Evolutionary conservation across 805 yeast genomes (phyloP).

Genomic region (Pichia sporocuriosa): DNA sequence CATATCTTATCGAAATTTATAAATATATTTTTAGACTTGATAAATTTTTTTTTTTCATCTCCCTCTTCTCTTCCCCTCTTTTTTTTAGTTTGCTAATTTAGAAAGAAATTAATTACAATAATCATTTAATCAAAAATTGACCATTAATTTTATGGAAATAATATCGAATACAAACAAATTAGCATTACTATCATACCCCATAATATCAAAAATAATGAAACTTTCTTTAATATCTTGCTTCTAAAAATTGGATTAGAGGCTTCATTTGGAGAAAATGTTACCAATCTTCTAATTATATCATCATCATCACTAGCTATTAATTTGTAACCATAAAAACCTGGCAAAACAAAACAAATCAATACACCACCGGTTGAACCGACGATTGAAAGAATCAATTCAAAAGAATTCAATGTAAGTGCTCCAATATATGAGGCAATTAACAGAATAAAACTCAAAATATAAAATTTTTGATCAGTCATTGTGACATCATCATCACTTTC

Average conservation of each 20-base stretch:
- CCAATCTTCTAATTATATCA: slow-evolving; percentile 12
- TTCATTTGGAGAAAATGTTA: slow-evolving; percentile 20
- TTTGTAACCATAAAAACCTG: slow-evolving; percentile 70
- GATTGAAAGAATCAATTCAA: slow-evolving; percentile 62
- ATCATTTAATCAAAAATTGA: neutral
- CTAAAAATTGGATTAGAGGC: slow-evolving; percentile 19
- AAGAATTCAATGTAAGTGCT: slow-evolving; percentile 54
- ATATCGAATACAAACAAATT: slow-evolving; percentile 45
- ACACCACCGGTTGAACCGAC: slow-evolving; percentile 86
- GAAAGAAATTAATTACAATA: neutral
- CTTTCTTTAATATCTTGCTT: slow-evolving; percentile 14
- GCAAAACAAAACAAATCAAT: slow-evolving; percentile 67
- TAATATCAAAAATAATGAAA: slow-evolving; percentile 36
- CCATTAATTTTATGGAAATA: slow-evolving; percentile 29
- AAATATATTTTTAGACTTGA: neutral
- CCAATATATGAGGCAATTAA: slow-evolving; percentile 43
- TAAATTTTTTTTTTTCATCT: neutral
- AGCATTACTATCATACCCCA: slow-evolving; percentile 54
- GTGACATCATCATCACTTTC: slow-evolving; percentile 35
- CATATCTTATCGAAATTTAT: neutral
- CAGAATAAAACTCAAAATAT: slow-evolving; percentile 41
- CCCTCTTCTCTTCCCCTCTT: neutral
- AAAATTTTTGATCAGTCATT: slow-evolving; percentile 39
- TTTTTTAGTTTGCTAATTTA: neutral
- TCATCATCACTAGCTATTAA: slow-evolving; percentile 33